Evolutionary conservation across 1,284 basidiomycete species (phyloP).

Genomic region (Cryptococcus sp.): DNA sequence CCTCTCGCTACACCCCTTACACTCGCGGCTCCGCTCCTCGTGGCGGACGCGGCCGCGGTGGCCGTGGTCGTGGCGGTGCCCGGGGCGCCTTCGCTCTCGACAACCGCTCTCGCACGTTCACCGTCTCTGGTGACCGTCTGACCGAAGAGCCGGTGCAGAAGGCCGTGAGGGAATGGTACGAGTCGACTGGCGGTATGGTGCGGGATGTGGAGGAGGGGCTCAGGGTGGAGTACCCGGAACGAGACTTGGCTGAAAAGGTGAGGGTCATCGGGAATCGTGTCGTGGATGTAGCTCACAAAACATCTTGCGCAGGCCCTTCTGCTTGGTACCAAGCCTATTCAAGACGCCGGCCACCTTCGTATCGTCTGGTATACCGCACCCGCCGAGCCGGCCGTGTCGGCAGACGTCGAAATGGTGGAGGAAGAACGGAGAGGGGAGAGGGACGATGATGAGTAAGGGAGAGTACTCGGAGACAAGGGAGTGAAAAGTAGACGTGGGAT

Average conservation of each 20-base stretch:
- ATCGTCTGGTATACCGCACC: slow-evolving; percentile 4
- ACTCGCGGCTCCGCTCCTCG: slow-evolving; percentile 51
- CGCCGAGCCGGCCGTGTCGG: not conserved
- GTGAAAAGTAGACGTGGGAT: not conserved
- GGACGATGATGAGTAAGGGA: slow-evolving; percentile 19
- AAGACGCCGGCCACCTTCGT: not conserved
- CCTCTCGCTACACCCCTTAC: slow-evolving; percentile 55
- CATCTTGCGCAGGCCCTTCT: not conserved
- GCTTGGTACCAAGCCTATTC: not conserved
- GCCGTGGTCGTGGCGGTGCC: slow-evolving; percentile 54
- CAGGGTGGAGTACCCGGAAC: slow-evolving; percentile 40
- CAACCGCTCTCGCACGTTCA: slow-evolving; percentile 77
- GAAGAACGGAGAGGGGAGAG: slow-evolving; percentile 18
- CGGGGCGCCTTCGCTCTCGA: slow-evolving; percentile 71
- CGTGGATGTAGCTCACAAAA: too few species aligned
- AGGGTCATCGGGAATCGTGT: slow-evolving; percentile 2
- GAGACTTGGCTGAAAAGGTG: slow-evolving; percentile 48
- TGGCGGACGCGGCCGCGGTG: slow-evolving; percentile 61
- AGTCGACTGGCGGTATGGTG: slow-evolving; percentile 55
- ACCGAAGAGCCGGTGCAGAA: slow-evolving; percentile 51
- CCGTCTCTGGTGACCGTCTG: slow-evolving; percentile 63
- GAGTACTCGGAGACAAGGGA: not conserved
- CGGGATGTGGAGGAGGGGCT: slow-evolving; percentile 25
- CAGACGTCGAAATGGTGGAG: slow-evolving; percentile 19
- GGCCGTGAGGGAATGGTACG: slow-evolving; percentile 74